Percentiles rank a stretch among this genome's conserved stretches.
phyloP scores from a whole-genome alignment of 345 rosid genomes.

The Odontarrhena argentea region DNA sequence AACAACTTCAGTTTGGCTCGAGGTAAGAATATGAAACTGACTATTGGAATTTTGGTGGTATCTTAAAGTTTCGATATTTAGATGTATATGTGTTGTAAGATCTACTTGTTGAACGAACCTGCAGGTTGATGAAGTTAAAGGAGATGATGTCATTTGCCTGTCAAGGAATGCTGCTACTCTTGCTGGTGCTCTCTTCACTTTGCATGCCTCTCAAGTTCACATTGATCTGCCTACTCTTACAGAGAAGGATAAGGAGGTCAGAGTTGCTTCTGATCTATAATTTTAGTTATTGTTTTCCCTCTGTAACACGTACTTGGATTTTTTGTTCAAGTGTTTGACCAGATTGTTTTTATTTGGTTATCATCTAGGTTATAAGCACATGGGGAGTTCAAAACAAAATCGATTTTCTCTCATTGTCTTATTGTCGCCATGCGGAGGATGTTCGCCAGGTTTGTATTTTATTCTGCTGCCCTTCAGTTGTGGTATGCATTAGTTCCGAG shows the following conservation, averaged over 20 bases:
- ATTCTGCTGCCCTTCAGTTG: background rate
- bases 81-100: conserved; percentile 2
- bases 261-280: conserved; percentile 3
- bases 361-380: conserved; percentile 70
- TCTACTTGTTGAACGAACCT: conserved; percentile 12
- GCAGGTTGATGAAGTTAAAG: conserved; percentile 84
- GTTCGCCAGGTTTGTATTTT: conserved; percentile 67
- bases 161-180: conserved; percentile 87
- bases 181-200: conserved; percentile 84
- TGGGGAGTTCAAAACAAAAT: conserved; percentile 98
- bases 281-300: conserved; percentile 15
- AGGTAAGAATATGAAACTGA: conserved; percentile 51
- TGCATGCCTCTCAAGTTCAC: conserved; percentile 86
- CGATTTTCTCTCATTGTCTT: conserved; percentile 92
- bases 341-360: conserved; percentile 12
- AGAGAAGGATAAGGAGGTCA: conserved; percentile 87
- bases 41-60: background rate
- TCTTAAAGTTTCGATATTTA: conserved; percentile 1
- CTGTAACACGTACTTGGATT: conserved; percentile 7
- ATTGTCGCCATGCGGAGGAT: conserved; percentile 93
- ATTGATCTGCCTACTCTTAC: conserved; percentile 89
- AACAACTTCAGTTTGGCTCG: conserved; percentile 97
- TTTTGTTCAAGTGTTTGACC: conserved; percentile 15
- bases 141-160: conserved; percentile 78
- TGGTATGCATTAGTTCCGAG: background rate